These are phyloP conservation scores for Cantharellus anzutake DNA, from an alignment of 768 basidiomycete genomes.

Conservation along the genomic window DNA sequence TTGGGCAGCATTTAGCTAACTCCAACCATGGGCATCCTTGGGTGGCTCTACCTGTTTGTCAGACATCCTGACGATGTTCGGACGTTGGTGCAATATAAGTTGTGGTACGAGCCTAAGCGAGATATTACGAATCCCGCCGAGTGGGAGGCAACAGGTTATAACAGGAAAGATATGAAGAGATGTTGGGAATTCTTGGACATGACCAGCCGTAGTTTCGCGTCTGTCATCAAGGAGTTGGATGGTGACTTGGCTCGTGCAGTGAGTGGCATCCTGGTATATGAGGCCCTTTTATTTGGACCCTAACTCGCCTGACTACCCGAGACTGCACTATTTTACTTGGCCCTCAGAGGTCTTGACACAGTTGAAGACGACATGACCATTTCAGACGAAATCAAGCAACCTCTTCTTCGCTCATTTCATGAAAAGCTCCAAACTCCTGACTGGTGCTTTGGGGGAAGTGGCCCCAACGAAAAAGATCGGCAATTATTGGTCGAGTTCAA, in stretches of 20 bases:
- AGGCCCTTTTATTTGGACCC: background rate
- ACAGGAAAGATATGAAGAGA: slow-evolving; percentile 64
- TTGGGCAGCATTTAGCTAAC: background rate
- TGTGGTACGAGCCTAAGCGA: slow-evolving; percentile 66
- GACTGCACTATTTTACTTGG: slow-evolving; percentile 92
- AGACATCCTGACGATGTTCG: slow-evolving; percentile 74
- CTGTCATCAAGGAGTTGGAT: slow-evolving; percentile 90
- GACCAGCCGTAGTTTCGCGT: slow-evolving; percentile 78
- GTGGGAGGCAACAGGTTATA: slow-evolving; percentile 67
- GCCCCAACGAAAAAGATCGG: slow-evolving; percentile 77
- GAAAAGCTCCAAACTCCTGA: slow-evolving; percentile 58
- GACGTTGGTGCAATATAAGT: slow-evolving; percentile 59
- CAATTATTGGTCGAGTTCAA: slow-evolving; percentile 71
- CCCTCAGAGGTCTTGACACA: slow-evolving; percentile 87
- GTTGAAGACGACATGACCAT: slow-evolving; percentile 98
- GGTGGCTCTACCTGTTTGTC: slow-evolving; percentile 47
- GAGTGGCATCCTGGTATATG: slow-evolving; percentile 19
- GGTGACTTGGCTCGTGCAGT: slow-evolving; percentile 87
- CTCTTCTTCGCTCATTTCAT: slow-evolving; percentile 68
- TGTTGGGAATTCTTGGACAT: slow-evolving; percentile 83
- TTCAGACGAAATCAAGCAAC: slow-evolving; percentile 68
- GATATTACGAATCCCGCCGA: slow-evolving; percentile 64
- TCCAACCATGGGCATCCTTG: slow-evolving; percentile 30
- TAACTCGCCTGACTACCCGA: slow-evolving; percentile 15
- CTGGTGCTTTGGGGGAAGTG: slow-evolving; percentile 69